phyloP scores from a whole-genome alignment of 2,329 filamentous ascomycete genomes.

The Neofusicoccum parvum region DNA sequence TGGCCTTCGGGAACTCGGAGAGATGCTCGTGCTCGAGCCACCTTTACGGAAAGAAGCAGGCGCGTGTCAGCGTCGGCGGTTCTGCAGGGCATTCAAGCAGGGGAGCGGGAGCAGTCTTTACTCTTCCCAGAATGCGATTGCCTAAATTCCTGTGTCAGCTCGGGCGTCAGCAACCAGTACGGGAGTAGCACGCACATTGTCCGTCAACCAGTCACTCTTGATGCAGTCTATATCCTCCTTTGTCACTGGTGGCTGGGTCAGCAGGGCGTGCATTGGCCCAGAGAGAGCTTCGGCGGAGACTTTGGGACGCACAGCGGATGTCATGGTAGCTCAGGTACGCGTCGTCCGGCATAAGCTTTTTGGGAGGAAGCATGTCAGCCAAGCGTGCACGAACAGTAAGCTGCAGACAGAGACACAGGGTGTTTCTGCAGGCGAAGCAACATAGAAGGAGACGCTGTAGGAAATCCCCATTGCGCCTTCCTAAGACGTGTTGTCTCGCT shows the following conservation, averaged over 20 bases:
- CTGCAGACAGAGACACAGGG: not conserved
- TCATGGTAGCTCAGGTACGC: constrained; percentile 71
- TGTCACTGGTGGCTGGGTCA: constrained; percentile 62
- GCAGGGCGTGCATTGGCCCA: not conserved
- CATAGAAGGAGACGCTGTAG: not conserved
- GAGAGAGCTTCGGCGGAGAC: not conserved
- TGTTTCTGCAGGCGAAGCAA: not conserved
- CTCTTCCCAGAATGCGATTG: constrained; percentile 98
- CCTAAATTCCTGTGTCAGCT: constrained; percentile 51
- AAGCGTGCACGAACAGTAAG: constrained; percentile 22
- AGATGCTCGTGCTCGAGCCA: constrained; percentile 91
- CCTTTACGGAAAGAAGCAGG: constrained; percentile 40
- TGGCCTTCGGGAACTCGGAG: constrained; percentile 73
- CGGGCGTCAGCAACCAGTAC: constrained; percentile 13
- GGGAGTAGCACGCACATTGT: constrained; percentile 67
- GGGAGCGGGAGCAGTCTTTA: constrained; percentile 49
- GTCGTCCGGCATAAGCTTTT: constrained; percentile 62
- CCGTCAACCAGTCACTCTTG: constrained; percentile 92
- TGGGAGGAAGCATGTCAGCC: constrained; percentile 25
- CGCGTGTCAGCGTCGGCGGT: not conserved
- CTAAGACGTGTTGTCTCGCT: too few species aligned
- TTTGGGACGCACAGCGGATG: constrained; percentile 55
- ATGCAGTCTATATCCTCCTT: constrained; percentile 86
- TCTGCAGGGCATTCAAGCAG: not conserved
- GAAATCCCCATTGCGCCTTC: not conserved